phyloP scores from a whole-genome alignment of 2,329 filamentous ascomycete genomes.

The Phialophora verrucosa region DNA sequence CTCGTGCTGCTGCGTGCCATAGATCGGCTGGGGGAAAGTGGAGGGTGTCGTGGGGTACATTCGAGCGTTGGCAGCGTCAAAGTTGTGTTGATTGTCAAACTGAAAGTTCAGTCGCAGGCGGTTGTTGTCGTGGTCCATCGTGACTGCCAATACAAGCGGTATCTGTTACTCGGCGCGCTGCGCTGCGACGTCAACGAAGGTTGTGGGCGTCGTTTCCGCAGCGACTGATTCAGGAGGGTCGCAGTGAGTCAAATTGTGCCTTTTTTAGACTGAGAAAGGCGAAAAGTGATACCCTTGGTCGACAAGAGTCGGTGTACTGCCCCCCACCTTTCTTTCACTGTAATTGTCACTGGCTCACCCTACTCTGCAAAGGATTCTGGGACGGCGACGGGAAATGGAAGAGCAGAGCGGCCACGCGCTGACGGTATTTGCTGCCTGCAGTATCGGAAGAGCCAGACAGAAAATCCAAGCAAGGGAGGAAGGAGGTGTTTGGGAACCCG shows the following conservation, averaged over 20 bases:
- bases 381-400: neutral
- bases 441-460: neutral
- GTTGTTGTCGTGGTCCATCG: conserved; percentile 65
- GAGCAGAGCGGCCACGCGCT: neutral
- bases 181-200: conserved; percentile 15
- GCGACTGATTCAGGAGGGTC: conserved; percentile 5
- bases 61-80: conserved; percentile 65
- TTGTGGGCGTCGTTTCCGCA: conserved; percentile 9
- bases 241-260: neutral
- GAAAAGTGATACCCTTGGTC: conserved; percentile 12
- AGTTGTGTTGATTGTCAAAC: conserved; percentile 68
- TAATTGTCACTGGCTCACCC: neutral
- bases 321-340: conserved; percentile 3
- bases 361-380: neutral
- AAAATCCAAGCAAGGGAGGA: neutral
- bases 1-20: conserved; percentile 65
- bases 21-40: conserved; percentile 92
- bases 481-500: conserved; percentile 3
- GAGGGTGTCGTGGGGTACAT: conserved; percentile 88
- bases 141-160: conserved; percentile 4
- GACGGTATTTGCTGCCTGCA: conserved; percentile 1
- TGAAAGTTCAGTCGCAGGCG: conserved; percentile 56
- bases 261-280: conserved; percentile 1
- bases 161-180: neutral
- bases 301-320: conserved; percentile 19